phyloP scores from a whole-genome alignment of 495 filamentous ascomycete species.

The Pyrenula massariospora region DNA sequence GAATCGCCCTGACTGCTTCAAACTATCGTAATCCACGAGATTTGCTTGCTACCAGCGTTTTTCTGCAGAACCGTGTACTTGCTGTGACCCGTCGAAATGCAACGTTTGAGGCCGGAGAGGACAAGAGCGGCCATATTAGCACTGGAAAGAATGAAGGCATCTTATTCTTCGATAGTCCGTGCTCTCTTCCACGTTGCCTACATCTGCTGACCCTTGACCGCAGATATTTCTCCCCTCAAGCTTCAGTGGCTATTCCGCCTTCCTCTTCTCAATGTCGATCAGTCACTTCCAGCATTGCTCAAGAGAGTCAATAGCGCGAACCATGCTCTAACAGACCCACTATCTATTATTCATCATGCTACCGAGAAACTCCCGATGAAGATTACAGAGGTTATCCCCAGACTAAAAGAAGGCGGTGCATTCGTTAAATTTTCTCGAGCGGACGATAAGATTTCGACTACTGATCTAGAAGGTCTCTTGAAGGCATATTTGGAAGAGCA shows the following conservation, averaged over 20 bases:
- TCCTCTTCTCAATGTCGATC: constrained; percentile 41
- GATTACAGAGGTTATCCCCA: constrained; percentile 67
- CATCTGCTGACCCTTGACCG: constrained; percentile 4
- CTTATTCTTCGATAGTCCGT: constrained; percentile 80
- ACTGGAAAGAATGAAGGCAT: constrained; percentile 61
- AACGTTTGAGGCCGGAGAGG: constrained; percentile 26
- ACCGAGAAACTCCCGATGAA: constrained; percentile 46
- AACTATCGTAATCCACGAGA: no score
- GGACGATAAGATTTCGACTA: constrained; percentile 27
- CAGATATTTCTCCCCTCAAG: constrained; percentile 76
- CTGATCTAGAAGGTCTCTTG: constrained; percentile 47
- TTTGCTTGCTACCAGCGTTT: no score
- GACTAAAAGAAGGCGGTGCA: constrained; percentile 83
- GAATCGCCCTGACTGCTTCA: no score
- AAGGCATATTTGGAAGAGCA: constrained; percentile 48
- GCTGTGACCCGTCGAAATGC: neutral
- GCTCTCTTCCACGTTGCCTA: neutral
- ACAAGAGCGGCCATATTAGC: constrained; percentile 66
- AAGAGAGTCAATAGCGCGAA: constrained; percentile 49
- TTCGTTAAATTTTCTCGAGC: constrained; percentile 73
- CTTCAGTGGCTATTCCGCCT: constrained; percentile 54
- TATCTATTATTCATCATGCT: constrained; percentile 47
- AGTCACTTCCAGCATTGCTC: constrained; percentile 47
- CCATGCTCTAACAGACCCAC: constrained; percentile 50
- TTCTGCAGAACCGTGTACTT: no score